Percentiles rank a stretch among this genome's conserved stretches.
These are phyloP conservation scores for Fusarium mundagurra DNA, from an alignment of 2,329 filamentous ascomycete species.

Conservation along the genomic window DNA sequence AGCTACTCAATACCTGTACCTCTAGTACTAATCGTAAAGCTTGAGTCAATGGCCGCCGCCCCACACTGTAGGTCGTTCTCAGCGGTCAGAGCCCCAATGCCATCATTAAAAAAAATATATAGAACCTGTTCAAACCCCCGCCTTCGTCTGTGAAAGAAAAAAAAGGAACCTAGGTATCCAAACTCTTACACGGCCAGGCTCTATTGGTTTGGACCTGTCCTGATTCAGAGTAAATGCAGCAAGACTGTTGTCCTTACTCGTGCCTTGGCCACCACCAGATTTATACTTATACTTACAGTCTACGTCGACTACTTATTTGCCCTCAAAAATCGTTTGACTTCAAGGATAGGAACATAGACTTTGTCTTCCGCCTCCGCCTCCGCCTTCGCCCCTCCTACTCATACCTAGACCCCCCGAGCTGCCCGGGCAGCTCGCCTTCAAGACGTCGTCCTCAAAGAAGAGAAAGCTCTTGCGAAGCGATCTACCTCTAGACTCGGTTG, in stretches of 20 bases:
- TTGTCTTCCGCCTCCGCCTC: conserved; percentile 27
- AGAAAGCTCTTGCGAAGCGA: conserved; percentile 69
- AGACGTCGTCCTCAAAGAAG: conserved; percentile 79
- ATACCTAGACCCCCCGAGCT: conserved; percentile 57
- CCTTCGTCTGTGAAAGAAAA: background rate
- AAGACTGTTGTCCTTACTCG: conserved; percentile 30
- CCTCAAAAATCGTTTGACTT: conserved; percentile 3
- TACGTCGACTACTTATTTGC: background rate
- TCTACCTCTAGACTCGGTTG: conserved; percentile 48
- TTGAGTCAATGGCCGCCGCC: conserved; percentile 7
- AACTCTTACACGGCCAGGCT: conserved; percentile 15
- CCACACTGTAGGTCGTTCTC: conserved; percentile 34
- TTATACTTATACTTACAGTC: background rate
- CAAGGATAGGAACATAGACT: conserved; percentile 9
- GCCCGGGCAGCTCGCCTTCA: conserved; percentile 74
- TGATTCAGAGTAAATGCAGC: conserved; percentile 29
- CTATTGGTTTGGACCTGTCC: conserved; percentile 16
- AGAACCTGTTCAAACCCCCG: conserved; percentile 15
- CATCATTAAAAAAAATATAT: conserved; percentile 26
- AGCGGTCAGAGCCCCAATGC: conserved; percentile 36
- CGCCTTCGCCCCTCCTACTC: conserved; percentile 18
- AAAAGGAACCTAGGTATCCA: background rate
- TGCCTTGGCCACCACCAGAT: conserved; percentile 22
- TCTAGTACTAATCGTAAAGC: background rate
- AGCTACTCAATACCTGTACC: background rate